Percentiles rank a stretch among this genome's conserved stretches.
Evolutionary conservation across 2,329 filamentous ascomycete species (phyloP).

Genomic region (Colletotrichum acutatum): DNA sequence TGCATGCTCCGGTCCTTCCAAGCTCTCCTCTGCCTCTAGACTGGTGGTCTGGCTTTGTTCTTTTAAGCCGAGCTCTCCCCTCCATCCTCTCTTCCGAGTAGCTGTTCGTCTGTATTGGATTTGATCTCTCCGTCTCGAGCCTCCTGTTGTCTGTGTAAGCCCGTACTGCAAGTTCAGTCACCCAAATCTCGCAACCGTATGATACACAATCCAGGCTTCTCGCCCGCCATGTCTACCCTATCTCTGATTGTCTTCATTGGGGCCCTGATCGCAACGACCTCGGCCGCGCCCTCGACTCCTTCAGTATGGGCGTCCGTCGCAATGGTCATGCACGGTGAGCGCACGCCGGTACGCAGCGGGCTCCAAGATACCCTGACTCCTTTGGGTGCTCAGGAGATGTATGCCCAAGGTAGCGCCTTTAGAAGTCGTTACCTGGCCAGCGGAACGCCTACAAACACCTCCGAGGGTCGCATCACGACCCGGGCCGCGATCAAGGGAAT

Average conservation of each 20-base stretch:
- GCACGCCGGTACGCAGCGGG: slow-evolving; percentile 52
- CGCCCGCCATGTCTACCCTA: slow-evolving; percentile 37
- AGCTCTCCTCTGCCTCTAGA: neutral
- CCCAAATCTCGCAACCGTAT: neutral
- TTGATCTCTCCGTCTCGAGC: neutral
- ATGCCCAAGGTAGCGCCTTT: slow-evolving; percentile 58
- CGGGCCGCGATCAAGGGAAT: slow-evolving; percentile 56
- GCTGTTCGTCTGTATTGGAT: neutral
- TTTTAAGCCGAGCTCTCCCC: slow-evolving; percentile 13
- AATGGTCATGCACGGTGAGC: slow-evolving; percentile 65
- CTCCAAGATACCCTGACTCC: slow-evolving; percentile 57
- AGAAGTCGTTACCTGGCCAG: slow-evolving; percentile 59
- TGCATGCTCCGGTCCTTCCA: neutral
- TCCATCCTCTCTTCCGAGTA: neutral
- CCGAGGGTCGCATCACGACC: slow-evolving; percentile 41
- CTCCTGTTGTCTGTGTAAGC: neutral
- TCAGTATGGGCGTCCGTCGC: slow-evolving; percentile 62
- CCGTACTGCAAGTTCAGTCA: neutral
- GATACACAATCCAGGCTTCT: neutral
- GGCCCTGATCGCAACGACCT: slow-evolving; percentile 39
- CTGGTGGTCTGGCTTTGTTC: neutral
- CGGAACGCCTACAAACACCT: slow-evolving; percentile 38
- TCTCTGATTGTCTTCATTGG: slow-evolving; percentile 37
- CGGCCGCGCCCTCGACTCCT: slow-evolving; percentile 47
- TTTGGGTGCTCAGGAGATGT: slow-evolving; percentile 63